Conservation (phyloP, 768 basidiomycete species). For the Sarcodon sp. region DNA sequence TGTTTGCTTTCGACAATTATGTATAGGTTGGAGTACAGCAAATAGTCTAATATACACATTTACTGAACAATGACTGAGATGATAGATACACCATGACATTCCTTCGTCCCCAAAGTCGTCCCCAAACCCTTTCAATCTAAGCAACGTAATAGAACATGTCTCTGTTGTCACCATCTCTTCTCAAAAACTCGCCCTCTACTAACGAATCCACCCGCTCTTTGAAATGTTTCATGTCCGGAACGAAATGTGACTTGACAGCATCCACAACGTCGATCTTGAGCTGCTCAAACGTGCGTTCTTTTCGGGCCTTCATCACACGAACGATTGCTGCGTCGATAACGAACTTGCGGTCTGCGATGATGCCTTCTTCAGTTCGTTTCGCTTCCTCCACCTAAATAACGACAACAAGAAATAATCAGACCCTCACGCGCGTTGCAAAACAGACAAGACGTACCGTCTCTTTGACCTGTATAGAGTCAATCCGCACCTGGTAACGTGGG, state of each 20-base stretch:
- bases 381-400: slow-evolving; percentile 73
- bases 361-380: slow-evolving; percentile 64
- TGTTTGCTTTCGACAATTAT: too few relatives aligned
- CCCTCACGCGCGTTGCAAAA: not conserved
- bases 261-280: slow-evolving; percentile 77
- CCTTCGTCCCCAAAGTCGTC: too few relatives aligned
- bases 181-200: slow-evolving; percentile 81
- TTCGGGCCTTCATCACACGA: slow-evolving; percentile 89
- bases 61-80: too few relatives aligned
- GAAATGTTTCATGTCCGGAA: slow-evolving; percentile 73
- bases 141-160: slow-evolving; percentile 74
- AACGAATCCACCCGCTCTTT: slow-evolving; percentile 74
- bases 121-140: slow-evolving; percentile 13
- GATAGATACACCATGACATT: too few relatives aligned
- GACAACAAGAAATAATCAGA: not conserved
- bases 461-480: slow-evolving; percentile 93
- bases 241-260: slow-evolving; percentile 80
- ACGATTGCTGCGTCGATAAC: slow-evolving; percentile 93
- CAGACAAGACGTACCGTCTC: slow-evolving; percentile 51
- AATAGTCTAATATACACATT: too few relatives aligned
- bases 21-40: too few relatives aligned
- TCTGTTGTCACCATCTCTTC: slow-evolving; percentile 60
- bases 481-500: slow-evolving; percentile 67
- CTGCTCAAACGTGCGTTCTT: slow-evolving; percentile 68
- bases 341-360: slow-evolving; percentile 79